Evolutionary conservation across 257 asterid species (phyloP), one percentile per base, ranked within the genome.

Genomic region (Fraxinus pennsylvanica): DNA sequence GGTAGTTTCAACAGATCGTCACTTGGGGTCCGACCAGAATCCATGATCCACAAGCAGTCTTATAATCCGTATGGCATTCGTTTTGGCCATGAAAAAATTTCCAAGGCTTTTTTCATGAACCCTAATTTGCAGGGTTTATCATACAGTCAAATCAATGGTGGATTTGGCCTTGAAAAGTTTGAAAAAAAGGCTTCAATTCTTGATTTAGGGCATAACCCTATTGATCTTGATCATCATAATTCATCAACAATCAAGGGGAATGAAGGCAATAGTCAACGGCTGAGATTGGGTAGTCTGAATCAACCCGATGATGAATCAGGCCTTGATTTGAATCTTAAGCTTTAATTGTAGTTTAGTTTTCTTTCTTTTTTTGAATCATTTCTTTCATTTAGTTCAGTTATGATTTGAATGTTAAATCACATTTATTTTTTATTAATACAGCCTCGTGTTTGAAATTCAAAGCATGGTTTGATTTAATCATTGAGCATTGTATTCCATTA

Each of bases 251-350:
- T 4, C 52, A 81, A 70, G 71, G 78, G 50, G 13, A 74, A 39
- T 5, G 84, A 72, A 79, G 83, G 61, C 29, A 47, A 3, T 19
- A 38, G 70, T 45, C 79, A 70, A 73, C 71, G 83, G 69, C 77
- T 70, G 73, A 30, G 77, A 73, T 81, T 74, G 33, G 67, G 73
- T 4, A 43, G 39, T 3, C 68, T 57, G 9, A 79, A 74, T 39
- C 68, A 36, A 47, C 75, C 4, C 21, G 87, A 86, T 73, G 83
- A 72, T 59, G 33, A 61, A 61, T 72, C 88, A 1, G 90, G 88
- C 10, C 83, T 88, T 30, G 90, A 88, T 86, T 83, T 88, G 88
- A 80, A 83, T 59, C 87, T 88, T 17, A 86, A 75, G 86, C 86
- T 88, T 32, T 88, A 68, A 79, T 81, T 68, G 14, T 78, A 30